Evolutionary conservation across 2,329 filamentous ascomycete genomes (phyloP).

Genomic region (Fusarium sp.): DNA sequence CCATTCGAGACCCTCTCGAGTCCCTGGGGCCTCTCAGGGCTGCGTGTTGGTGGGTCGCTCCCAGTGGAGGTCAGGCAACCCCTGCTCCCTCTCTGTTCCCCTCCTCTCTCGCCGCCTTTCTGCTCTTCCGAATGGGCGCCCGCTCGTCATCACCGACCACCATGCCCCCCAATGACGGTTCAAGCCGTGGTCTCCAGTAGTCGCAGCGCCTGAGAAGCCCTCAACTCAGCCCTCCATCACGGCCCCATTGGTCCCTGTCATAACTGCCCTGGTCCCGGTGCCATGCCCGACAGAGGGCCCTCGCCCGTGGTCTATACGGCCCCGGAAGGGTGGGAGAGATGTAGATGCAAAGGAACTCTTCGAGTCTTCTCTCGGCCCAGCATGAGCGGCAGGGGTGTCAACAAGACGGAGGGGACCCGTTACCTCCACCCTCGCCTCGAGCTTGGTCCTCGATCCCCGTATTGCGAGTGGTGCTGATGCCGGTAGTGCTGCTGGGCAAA

Average conservation of each 20-base stretch:
- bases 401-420: constrained; percentile 21
- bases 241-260: constrained; percentile 40
- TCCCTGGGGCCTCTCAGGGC: constrained; percentile 29
- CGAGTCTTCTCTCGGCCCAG: constrained; percentile 21
- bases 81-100: constrained; percentile 31
- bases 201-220: constrained; percentile 33
- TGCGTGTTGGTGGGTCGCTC: constrained; percentile 34
- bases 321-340: constrained; percentile 42
- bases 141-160: constrained; percentile 40
- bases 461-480: constrained; percentile 25
- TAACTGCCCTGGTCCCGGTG: constrained; percentile 37
- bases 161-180: constrained; percentile 39
- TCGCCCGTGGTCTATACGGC: constrained; percentile 23
- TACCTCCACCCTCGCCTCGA: constrained; percentile 38
- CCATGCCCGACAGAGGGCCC: constrained; percentile 34
- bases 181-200: constrained; percentile 33
- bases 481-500: constrained; percentile 30
- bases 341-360: constrained; percentile 39
- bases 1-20: constrained; percentile 24
- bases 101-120: constrained; percentile 26
- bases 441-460: constrained; percentile 29
- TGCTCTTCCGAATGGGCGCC: constrained; percentile 34
- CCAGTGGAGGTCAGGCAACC: constrained; percentile 23
- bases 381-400: constrained; percentile 31
- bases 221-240: constrained; percentile 29